Evolutionary conservation across 179 eudicot genomes (phyloP), one percentile per base, ranked within the genome.

Genomic region (Vitellaria paradoxa): DNA sequence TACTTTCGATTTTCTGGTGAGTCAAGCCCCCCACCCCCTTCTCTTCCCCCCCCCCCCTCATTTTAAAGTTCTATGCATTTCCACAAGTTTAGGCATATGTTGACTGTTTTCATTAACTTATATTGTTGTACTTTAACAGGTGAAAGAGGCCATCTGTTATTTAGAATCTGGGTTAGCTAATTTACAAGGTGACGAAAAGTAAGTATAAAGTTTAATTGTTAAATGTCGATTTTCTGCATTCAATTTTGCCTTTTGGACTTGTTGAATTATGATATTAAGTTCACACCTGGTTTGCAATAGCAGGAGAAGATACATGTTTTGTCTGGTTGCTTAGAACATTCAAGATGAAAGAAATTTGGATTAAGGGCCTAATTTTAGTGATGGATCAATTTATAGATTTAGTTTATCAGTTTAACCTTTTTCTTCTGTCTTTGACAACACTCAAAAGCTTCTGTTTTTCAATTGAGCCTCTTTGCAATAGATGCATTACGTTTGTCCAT

Each of bases 71-170:
- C 50, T 24, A 2, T 23, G 40, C 20, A 70, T 50, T 52, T 70
- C 40, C 26, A 13, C 7, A 71, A 40, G 72, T 69, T 76, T n/a
- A 75, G 23, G 65, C 26, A 72, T 56, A 37, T 8, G 7, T 21
- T 68, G 68, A 26, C 70, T 62, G 40, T 40, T 59, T 9, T 57
- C 12, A 11, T 12, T 72, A 47, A 72, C 14, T 26, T 75, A 23
- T 59, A 13, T 50, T 21, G 13, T 74, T 49, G 18, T 76, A 37
- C 53, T 76, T 61, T 72, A 57, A 40, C 88, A 95, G 99, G 96
- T 95, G 77, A 82, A 87, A 81, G 97, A 95, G 83, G 97, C 99
- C 21, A 77, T 84, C 55, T 64, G 68, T 71, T 87, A 79, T 81
- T 79, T 78, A 71, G 97, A 93, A 77, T 78, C 76, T 56, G 91